Base-by-base conservation (phyloP, 306 rosid species). In the Prunus persica region DNA sequence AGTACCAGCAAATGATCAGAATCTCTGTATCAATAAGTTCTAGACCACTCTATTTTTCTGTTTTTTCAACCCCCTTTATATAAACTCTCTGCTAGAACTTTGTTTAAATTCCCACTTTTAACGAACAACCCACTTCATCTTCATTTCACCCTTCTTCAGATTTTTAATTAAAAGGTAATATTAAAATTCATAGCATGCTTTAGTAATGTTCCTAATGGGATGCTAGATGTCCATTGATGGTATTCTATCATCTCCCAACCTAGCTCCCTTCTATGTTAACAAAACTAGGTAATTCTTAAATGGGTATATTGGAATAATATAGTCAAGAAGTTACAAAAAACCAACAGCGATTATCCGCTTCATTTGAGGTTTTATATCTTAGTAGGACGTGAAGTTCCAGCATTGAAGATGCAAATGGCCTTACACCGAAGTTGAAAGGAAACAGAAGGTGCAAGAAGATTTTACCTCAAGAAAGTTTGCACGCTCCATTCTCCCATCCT, bases 401-500 rank as follows among this genome's bases (percentile, higher is more conserved):
- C 20, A 24, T 34, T 3, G 70, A 54, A 12, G 11, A 55, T n/a
- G 30, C 54, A 50, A 55, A 7, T 28, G 22, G 41, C 49, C 46
- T 15, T 1, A 22, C 15, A 20, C n/a, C 8, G n/a, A 54, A 45
- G 38, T 24, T 43, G 12, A 56, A 66, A 66, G 65, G 66, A 72
- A 64, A 28, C 46, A 57, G 69, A 45, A 10, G 55, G 67, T 49
- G 67, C 32, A 34, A 13, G 43, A 20, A 13, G 67, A 24, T 62
- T 63, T 78, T 91, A 95, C 99, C 99, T 95, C 98, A 14, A 95
- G 93, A 83, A 95, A 95, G 76, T 77, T 73, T 28, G 88, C 85
- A 63, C 99, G 98, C 83, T 95, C 99, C 99, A 95, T 95, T 86
- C 86, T 84, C 61, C 99, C 99, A 82, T 95, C 99, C 88, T 95